Conservation (phyloP, 306 rosid species). For the Trifolium pratense region DNA sequence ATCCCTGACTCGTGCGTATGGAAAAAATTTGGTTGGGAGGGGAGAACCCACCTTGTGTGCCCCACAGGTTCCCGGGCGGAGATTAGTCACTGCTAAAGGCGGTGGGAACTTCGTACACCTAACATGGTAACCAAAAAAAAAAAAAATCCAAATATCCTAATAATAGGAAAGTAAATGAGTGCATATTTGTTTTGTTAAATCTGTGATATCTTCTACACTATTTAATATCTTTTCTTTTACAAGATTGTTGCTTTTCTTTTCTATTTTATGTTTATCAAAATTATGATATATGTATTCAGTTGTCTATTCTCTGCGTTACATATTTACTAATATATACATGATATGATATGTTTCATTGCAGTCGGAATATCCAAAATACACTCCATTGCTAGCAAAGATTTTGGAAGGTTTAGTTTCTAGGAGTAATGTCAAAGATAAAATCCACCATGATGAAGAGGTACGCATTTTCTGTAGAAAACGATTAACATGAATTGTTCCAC, state of each 20-base stretch:
- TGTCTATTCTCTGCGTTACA: slow-evolving; percentile 27
- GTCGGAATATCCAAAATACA: slow-evolving; percentile 87
- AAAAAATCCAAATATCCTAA: background rate
- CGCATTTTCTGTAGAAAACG: slow-evolving; percentile 11
- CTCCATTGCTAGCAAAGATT: slow-evolving; percentile 82
- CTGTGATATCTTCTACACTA: slow-evolving; percentile 1
- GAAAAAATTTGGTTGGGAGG: no score
- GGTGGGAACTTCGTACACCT: no score
- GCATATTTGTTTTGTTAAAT: slow-evolving; percentile 3
- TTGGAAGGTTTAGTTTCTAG: slow-evolving; percentile 84
- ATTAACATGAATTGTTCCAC: slow-evolving; percentile 23
- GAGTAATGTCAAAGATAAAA: slow-evolving; percentile 61
- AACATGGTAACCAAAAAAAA: no score
- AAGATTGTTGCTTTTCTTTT: background rate
- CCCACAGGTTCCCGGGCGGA: no score
- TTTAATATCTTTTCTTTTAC: slow-evolving; percentile 15
- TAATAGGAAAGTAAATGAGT: background rate
- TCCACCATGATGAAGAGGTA: slow-evolving; percentile 70
- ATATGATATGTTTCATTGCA: slow-evolving; percentile 53
- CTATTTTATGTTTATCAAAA: slow-evolving; percentile 9
- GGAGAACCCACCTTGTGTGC: no score
- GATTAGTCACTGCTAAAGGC: no score
- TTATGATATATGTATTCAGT: background rate
- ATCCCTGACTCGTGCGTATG: no score
- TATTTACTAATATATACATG: slow-evolving; percentile 16